These are phyloP conservation scores for Fusarium redolens DNA, from an alignment of 2,329 filamentous ascomycete species.

Conservation along the genomic window DNA sequence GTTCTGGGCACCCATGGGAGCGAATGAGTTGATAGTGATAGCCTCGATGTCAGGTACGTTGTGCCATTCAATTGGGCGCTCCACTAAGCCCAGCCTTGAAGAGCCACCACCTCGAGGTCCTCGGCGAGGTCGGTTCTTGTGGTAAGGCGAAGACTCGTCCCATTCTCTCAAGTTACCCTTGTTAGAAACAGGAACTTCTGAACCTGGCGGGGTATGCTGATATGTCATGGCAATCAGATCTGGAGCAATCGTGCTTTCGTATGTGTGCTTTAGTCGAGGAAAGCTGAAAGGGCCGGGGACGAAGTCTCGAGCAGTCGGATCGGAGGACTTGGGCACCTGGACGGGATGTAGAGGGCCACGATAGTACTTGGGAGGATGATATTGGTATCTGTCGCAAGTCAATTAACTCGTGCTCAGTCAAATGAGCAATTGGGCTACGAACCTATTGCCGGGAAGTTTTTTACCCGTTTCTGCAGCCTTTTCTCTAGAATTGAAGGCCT, in stretches of 20 bases:
- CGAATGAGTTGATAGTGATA: slow-evolving; percentile 82
- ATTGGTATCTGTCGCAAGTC: slow-evolving; percentile 80
- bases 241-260: slow-evolving; percentile 83
- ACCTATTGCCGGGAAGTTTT: slow-evolving; percentile 62
- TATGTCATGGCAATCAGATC: slow-evolving; percentile 93
- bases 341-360: slow-evolving; percentile 93
- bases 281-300: slow-evolving; percentile 90
- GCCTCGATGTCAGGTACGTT: slow-evolving; percentile 86
- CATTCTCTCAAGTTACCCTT: slow-evolving; percentile 81
- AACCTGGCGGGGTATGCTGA: slow-evolving; percentile 84
- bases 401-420: slow-evolving; percentile 12
- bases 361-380: slow-evolving; percentile 92
- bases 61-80: slow-evolving; percentile 79
- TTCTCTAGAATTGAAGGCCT: slow-evolving; percentile 56
- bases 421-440: slow-evolving; percentile 29
- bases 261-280: slow-evolving; percentile 90
- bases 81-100: slow-evolving; percentile 76
- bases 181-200: slow-evolving; percentile 58
- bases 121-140: slow-evolving; percentile 87
- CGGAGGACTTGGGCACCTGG: slow-evolving; percentile 86
- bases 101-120: slow-evolving; percentile 79
- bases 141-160: slow-evolving; percentile 93
- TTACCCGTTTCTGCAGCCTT: slow-evolving; percentile 50
- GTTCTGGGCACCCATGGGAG: slow-evolving; percentile 77
- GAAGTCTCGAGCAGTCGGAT: slow-evolving; percentile 89